Base-by-base conservation (phyloP, 345 rosid species). In the Clarkia xantiana region DNA sequence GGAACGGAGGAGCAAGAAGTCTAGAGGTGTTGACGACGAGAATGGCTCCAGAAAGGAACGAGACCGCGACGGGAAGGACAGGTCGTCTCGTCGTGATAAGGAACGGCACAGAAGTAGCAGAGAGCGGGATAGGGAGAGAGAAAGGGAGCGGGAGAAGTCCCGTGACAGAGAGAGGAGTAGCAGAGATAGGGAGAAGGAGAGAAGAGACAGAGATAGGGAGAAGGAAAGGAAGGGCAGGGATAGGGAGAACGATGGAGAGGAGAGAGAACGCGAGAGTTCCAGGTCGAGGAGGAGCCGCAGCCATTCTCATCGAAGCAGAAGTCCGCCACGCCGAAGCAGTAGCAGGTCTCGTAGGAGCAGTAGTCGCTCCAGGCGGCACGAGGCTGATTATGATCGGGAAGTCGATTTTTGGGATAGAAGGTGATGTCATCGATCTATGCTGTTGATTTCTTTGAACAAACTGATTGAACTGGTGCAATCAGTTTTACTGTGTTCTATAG, bases 11-110 rank as follows among this genome's bases (percentile, higher is more conserved):
- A 59, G 76, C 42, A 84, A 81, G 75, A 76, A 45, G 65, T 88
- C 84, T 38, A 63, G 86, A 9, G 71, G 66, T 46, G 79, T 68
- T 9, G 84, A 66, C 1, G 88, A 76, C 57, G 83, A 73, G 62
- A 73, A 77, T 54, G 77, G 75, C 44, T 67, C 60, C 29, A 65
- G 52, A 22, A 62, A 49, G 29, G 65, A 50, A 44, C 42, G 70
- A 7, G 52, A 65, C n/a, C 49, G 59, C 40, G 57, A 52, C 29
- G 58, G 53, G 45, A 45, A 54, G 42, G 63, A 64, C 6, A 53
- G 77, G 69, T 61, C 69, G 13, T 19, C 56, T 1, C 56, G 56
- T 25, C 39, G 80, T 60, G 71, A 64, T 59, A 60, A 56, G 67
- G 68, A 59, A 19, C 64, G 85, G 45, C 76, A 63, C 46, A 64